Percentiles rank a stretch among this genome's conserved stretches.
Conservation (phyloP, 106 monocot genomes). For the Dendrobium nobile region DNA sequence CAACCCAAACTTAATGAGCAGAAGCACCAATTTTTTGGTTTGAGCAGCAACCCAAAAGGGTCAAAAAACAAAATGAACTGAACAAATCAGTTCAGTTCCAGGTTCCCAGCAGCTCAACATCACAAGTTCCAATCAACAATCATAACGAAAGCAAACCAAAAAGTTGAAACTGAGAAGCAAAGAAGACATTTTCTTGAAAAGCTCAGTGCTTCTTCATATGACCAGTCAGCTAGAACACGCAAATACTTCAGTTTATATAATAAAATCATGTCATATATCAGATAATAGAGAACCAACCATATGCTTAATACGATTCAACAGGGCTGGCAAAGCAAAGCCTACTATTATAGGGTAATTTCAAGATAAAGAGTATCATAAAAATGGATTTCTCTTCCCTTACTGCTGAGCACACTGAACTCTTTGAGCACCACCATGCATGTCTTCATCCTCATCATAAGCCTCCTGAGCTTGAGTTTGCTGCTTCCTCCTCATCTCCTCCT, state of each 20-base stretch:
- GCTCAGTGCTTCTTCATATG: no score
- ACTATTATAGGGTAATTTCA: not conserved
- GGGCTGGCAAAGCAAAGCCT: not conserved
- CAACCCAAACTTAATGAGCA: no score
- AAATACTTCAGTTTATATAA: no score
- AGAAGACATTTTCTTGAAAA: no score
- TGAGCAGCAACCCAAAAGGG: no score
- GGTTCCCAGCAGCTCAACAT: not conserved
- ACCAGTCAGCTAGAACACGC: no score
- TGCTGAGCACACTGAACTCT: slow-evolving; percentile 71
- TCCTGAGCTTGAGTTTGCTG: slow-evolving; percentile 47
- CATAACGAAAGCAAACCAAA: no score
- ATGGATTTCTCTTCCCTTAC: not conserved
- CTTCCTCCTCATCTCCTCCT: slow-evolving; percentile 67
- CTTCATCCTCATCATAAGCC: slow-evolving; percentile 66
- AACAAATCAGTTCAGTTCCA: not conserved
- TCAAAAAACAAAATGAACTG: no score
- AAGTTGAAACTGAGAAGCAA: no score
- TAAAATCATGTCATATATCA: not conserved
- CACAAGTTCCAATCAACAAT: no score
- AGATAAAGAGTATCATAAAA: not conserved
- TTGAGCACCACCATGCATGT: slow-evolving; percentile 44
- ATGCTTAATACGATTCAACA: not conserved
- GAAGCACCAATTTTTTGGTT: no score
- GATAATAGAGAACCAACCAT: not conserved